These are phyloP conservation scores for Lasiodiplodia sp. DNA, from an alignment of 2,329 filamentous ascomycete genomes.

Conservation along the genomic window DNA sequence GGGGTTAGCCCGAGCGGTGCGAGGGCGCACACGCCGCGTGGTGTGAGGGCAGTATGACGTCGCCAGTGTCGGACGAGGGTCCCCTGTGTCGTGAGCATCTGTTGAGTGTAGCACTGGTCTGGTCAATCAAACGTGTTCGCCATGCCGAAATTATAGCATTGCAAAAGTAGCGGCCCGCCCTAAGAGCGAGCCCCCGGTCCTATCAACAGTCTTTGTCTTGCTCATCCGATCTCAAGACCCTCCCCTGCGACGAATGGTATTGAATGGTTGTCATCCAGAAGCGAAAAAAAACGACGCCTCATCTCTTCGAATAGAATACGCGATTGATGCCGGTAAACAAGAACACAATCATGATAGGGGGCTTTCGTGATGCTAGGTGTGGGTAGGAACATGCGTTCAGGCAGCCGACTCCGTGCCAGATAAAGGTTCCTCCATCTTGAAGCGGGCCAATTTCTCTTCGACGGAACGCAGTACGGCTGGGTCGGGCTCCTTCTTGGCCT, in stretches of 20 bases:
- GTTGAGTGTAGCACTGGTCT: conserved; percentile 12
- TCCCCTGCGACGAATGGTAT: conserved; percentile 19
- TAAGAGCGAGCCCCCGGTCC: conserved; percentile 20
- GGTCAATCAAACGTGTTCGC: conserved; percentile 23
- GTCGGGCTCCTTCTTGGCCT: conserved; percentile 65
- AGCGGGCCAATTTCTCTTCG: conserved; percentile 59
- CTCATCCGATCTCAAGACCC: conserved; percentile 10
- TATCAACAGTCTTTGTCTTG: conserved; percentile 18
- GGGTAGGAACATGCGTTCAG: neutral
- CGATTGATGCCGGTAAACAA: conserved; percentile 22
- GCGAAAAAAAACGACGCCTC: conserved; percentile 6
- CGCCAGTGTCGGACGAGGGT: conserved; percentile 11
- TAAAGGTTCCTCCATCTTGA: conserved; percentile 26
- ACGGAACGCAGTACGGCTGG: conserved; percentile 66
- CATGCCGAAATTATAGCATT: conserved; percentile 24
- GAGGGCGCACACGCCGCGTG: conserved; percentile 21
- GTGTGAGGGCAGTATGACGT: conserved; percentile 24
- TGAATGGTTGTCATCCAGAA: conserved; percentile 23
- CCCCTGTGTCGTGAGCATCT: conserved; percentile 14
- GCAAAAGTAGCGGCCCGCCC: conserved; percentile 15
- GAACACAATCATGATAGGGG: conserved; percentile 16
- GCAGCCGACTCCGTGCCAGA: conserved; percentile 14
- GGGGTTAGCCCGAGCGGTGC: conserved; percentile 11
- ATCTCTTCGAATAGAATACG: conserved; percentile 21
- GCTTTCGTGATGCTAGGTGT: conserved; percentile 17